Conservation (phyloP, 2,329 filamentous ascomycete species). For the Zymoseptoria passerinii region DNA sequence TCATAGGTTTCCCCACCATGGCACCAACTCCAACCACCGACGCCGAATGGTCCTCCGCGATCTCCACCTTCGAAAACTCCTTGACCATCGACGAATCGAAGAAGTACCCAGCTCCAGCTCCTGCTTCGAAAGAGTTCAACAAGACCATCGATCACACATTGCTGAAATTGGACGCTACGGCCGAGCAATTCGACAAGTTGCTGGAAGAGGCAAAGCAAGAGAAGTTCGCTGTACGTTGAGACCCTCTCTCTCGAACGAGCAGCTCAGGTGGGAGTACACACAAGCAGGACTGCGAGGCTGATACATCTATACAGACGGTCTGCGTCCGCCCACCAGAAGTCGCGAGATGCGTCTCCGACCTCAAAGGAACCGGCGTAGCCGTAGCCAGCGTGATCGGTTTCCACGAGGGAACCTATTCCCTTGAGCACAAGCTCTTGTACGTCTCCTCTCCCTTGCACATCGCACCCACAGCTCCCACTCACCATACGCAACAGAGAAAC, state of each 20-base stretch:
- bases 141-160: slow-evolving; percentile 42
- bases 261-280: neutral
- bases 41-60: neutral
- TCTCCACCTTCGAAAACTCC: neutral
- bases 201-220: slow-evolving; percentile 47
- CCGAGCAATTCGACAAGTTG: slow-evolving; percentile 43
- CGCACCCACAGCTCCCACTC: neutral
- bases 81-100: neutral
- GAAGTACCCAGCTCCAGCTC: neutral
- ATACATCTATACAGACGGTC: slow-evolving; percentile 36
- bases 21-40: neutral
- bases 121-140: slow-evolving; percentile 16
- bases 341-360: slow-evolving; percentile 40
- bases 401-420: slow-evolving; percentile 49
- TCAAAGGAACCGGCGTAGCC: slow-evolving; percentile 41
- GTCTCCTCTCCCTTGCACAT: neutral
- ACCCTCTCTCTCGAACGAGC: neutral
- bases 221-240: slow-evolving; percentile 35
- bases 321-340: slow-evolving; percentile 50
- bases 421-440: slow-evolving; percentile 40
- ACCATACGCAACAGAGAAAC: slow-evolving; percentile 35
- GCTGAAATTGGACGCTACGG: slow-evolving; percentile 42
- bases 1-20: neutral
- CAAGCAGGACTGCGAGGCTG: slow-evolving; percentile 11
- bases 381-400: slow-evolving; percentile 54